Conservation (phyloP, 164 flowering plant species). For the Hamamelis virginiana region DNA sequence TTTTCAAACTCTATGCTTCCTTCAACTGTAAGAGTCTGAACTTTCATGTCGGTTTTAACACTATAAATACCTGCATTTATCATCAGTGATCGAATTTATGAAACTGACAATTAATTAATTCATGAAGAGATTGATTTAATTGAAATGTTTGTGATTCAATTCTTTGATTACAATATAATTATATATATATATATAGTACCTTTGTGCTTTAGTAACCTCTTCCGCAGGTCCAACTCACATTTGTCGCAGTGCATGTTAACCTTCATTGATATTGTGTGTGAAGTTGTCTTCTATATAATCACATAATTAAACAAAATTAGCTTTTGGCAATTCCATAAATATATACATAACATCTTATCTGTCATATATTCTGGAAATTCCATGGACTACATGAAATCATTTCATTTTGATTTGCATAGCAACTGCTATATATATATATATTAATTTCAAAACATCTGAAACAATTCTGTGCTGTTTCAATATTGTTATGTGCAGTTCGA, state of each 20-base stretch:
- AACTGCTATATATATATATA: too few species aligned
- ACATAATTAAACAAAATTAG: too few species aligned
- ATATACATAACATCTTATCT: too few species aligned
- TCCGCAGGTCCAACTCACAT: conserved; percentile 53
- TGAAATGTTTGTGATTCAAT: background rate
- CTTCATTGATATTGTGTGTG: conserved; percentile 40
- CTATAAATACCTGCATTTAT: conserved; percentile 46
- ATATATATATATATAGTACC: too few species aligned
- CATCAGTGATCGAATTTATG: background rate
- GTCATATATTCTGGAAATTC: too few species aligned
- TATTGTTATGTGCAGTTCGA: too few species aligned
- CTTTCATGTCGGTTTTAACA: conserved; percentile 57
- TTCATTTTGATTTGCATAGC: too few species aligned
- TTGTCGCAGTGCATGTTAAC: conserved; percentile 60
- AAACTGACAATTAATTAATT: background rate
- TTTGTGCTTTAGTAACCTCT: conserved; percentile 48
- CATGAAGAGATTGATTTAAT: background rate
- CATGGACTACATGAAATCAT: too few species aligned
- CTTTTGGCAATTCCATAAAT: too few species aligned
- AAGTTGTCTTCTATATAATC: conserved; percentile 22
- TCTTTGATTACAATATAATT: background rate
- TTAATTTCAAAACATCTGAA: too few species aligned
- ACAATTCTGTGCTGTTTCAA: too few species aligned
- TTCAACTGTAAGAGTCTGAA: conserved; percentile 54
- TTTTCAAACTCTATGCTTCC: conserved; percentile 57